Evolutionary conservation across 768 basidiomycete genomes (phyloP), one percentile per base, ranked within the genome.

Genomic region (Lyophyllum atratum): DNA sequence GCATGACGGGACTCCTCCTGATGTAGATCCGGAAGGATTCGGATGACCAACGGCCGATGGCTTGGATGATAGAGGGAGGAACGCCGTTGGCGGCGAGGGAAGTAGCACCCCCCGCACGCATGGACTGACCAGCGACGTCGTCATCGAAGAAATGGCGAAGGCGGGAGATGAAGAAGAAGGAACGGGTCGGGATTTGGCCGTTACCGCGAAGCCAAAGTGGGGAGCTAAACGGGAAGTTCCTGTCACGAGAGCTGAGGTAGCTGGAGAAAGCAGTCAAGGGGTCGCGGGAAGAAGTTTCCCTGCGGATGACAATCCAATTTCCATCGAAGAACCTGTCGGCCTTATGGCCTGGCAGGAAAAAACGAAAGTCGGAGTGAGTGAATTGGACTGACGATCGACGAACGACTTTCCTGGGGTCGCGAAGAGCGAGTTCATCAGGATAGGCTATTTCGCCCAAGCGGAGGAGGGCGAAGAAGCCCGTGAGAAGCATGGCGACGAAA

Each of bases 401-500:
- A 37, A 37, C 34, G 1, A 47, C 6, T 42, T 63, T 63, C 0
- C 51, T 28, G 5, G 50, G 19, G 29, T 64, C 56, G 10, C 33
- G 55, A 17, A 59, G 49, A 0, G 3, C 1, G 4, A 15, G 6
- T n/a, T 61, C 43, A 29, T 72, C 64, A 0, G 73, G 69, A 40
- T 56, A 62, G 10, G 60, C 59, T 3, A 73, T 43, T 45, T 75
- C 69, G 8, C 74, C 71, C 0, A 73, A 55, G 0, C 66, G 61
- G 5, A 71, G 29, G 2, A 58, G 19, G 6, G 44, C 28, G n/a
- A 29, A 58, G 46, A 58, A 58, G 2, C 45, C 56, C 7, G 33
- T 52, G 9, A 46, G 46, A 0, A 58, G 51, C 33, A 47, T 29
- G 0, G 51, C 34, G 43, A 45, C 21, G 44, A 57, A 57, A 7